Evolutionary conservation across 2,329 filamentous ascomycete genomes (phyloP).

Genomic region (Graphilbum sp.): DNA sequence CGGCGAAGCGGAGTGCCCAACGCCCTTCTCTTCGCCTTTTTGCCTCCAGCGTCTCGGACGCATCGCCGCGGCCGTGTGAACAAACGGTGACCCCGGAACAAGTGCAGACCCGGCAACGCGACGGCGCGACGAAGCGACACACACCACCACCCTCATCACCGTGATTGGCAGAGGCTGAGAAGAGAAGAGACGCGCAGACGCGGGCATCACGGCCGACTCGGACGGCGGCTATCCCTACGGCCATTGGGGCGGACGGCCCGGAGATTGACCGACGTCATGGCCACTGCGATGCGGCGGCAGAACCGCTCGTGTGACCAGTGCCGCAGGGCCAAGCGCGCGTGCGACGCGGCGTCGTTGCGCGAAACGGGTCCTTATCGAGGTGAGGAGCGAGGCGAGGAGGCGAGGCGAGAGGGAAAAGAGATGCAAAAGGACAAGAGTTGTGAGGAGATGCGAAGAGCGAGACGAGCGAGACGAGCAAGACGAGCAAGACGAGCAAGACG

Average conservation of each 20-base stretch:
- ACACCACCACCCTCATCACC: too few relatives aligned
- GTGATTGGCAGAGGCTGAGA: too few relatives aligned
- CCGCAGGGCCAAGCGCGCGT: constrained; percentile 10
- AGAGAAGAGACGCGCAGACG: too few relatives aligned
- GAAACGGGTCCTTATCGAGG: not conserved
- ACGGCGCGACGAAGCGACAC: too few relatives aligned
- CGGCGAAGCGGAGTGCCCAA: too few relatives aligned
- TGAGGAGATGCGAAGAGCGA: not conserved
- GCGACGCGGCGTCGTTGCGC: constrained; percentile 9
- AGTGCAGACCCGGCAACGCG: too few relatives aligned
- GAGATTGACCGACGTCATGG: not conserved
- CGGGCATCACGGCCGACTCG: too few relatives aligned
- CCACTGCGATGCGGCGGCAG: constrained; percentile 8
- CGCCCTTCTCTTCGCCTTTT: too few relatives aligned
- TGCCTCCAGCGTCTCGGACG: too few relatives aligned
- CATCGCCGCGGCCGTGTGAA: too few relatives aligned
- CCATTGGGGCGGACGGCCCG: not conserved
- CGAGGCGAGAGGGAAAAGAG: not conserved
- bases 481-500: not conserved
- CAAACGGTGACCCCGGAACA: too few relatives aligned
- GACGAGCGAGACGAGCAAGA: not conserved
- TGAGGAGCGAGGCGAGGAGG: not conserved
- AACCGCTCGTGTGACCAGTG: constrained; percentile 12
- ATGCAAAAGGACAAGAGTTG: not conserved
- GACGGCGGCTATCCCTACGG: too few relatives aligned